Evolutionary conservation across 2,329 filamentous ascomycete genomes (phyloP), one percentile per base, ranked within the genome.

Genomic region (Sarocladiaceae sp.): DNA sequence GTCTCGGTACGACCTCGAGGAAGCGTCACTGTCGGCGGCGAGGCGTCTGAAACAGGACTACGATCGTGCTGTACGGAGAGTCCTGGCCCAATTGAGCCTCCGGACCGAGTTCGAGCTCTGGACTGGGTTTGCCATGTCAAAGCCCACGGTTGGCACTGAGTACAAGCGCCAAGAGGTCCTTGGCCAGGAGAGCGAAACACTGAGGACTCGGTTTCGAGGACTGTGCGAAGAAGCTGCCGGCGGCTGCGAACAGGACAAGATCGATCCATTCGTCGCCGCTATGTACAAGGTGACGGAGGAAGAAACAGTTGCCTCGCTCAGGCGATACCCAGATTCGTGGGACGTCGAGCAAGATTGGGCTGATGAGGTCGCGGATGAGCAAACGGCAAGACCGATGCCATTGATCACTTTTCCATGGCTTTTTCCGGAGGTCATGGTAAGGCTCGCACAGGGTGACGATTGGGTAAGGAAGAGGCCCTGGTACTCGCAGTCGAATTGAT

Each of bases 381-480:
- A 49, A 6, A 49, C 62, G 10, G 55, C 69, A 2, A 68, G 68
- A 7, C 65, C 68, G 2, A 83, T 89, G 72, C 91, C 93, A 0
- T 68, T 97, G 7, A 93, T 96, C 54, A 93, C 84, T 47, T 97
- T 96, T 54, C 91, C 93, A 0, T 98, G 93, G 93, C 69, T 97
- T 2, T 95, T 97, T 51, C 73, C 81, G 11, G 73, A 75, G 34
- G 76, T 88, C 21, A 50, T 67, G 52, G 56, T 60, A 29, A 56
- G 60, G 12, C 54, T 67, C 23, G 61, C 55, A 4, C 51, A 51
- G n/a, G 54, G 57, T 3, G 50, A 49, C 13, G 48, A 44, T n/a
- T 53, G 55, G 35, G 51, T 54, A 20, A 53, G 52, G 9, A 53
- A 50, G 26, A 50, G 50, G 11, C 49, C 50, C 3, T 43, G 40